Conservation (phyloP, 2,329 filamentous ascomycete genomes). For the Metarhizium rileyi region DNA sequence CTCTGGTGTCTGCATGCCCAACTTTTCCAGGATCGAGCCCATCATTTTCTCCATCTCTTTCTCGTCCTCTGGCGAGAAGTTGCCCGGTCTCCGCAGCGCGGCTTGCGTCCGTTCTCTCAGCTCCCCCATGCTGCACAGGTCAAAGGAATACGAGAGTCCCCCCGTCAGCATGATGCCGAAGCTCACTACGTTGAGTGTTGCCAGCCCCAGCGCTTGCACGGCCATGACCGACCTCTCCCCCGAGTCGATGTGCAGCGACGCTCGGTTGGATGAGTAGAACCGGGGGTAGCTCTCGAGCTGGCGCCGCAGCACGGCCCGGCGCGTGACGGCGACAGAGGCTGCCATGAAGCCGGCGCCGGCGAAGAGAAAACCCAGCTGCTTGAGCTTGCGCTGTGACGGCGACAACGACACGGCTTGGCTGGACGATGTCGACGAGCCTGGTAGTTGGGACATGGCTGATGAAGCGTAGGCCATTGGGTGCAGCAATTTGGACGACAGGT, state of each 20-base stretch:
- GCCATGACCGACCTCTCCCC: conserved; percentile 51
- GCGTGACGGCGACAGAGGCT: conserved; percentile 60
- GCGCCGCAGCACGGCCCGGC: conserved; percentile 58
- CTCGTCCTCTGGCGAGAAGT: conserved; percentile 39
- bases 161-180: conserved; percentile 67
- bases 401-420: conserved; percentile 23
- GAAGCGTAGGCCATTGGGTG: not conserved
- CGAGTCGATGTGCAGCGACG: conserved; percentile 16
- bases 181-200: conserved; percentile 75
- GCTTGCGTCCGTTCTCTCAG: conserved; percentile 42
- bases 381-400: conserved; percentile 34
- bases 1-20: conserved; percentile 23
- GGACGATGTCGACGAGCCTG: conserved; percentile 7
- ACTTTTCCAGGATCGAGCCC: conserved; percentile 45
- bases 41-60: conserved; percentile 53
- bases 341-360: conserved; percentile 68
- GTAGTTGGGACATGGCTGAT: conserved; percentile 1
- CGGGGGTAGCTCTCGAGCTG: conserved; percentile 52
- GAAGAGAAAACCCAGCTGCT: conserved; percentile 61
- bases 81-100: conserved; percentile 26
- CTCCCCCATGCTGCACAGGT: conserved; percentile 62
- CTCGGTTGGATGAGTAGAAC: conserved; percentile 58
- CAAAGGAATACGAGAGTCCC: conserved; percentile 64
- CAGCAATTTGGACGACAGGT: not conserved
- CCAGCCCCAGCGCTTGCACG: conserved; percentile 71